Percentiles rank a stretch among this genome's conserved stretches.
phyloP scores from a whole-genome alignment of 305 asterid genomes.

The Fraxinus albicans region DNA sequence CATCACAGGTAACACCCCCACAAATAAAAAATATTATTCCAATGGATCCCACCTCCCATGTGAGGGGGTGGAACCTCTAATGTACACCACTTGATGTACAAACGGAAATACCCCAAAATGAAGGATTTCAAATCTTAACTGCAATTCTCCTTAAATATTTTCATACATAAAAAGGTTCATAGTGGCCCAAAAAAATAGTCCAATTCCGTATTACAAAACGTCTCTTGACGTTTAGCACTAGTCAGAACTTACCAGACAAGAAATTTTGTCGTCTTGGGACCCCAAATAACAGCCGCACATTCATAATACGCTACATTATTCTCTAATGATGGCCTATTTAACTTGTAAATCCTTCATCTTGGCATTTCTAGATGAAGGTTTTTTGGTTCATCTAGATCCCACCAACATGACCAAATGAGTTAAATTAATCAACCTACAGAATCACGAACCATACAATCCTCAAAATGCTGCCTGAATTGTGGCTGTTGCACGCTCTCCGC shows the following conservation, averaged over 20 bases:
- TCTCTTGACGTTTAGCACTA: background rate
- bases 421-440: constrained; percentile 28
- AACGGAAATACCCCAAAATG: too few relatives aligned
- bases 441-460: constrained; percentile 38
- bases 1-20: too few relatives aligned
- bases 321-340: background rate
- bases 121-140: too few relatives aligned
- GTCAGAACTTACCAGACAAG: background rate
- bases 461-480: constrained; percentile 35
- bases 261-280: background rate
- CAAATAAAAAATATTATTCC: too few relatives aligned
- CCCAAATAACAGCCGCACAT: background rate
- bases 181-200: background rate
- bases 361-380: background rate
- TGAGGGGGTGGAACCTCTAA: too few relatives aligned
- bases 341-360: background rate
- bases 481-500: constrained; percentile 32
- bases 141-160: background rate
- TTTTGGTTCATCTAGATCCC: background rate
- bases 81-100: too few relatives aligned
- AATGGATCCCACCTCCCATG: too few relatives aligned
- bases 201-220: background rate
- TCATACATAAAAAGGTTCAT: background rate
- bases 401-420: background rate
- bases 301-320: background rate